Evolutionary conservation across 1,139 yeast species (phyloP).

Genomic region (Sugiyamaella castrensis): DNA sequence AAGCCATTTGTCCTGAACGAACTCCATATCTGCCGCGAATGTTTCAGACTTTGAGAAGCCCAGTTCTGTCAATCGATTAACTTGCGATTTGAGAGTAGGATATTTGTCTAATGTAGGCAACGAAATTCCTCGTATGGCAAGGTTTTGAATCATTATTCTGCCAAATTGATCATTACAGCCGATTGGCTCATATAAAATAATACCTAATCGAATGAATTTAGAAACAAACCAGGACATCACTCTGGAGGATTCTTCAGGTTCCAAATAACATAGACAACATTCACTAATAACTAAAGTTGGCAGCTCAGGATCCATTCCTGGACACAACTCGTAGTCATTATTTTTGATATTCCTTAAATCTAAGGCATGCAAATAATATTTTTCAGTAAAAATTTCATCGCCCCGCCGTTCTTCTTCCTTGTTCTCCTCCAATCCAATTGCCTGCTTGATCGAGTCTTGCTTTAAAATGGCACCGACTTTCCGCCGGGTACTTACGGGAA

Average conservation of each 20-base stretch:
- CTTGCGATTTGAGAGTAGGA: slow-evolving; percentile 50
- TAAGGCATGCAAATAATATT: slow-evolving; percentile 53
- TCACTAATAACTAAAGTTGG: slow-evolving; percentile 83
- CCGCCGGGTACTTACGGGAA: slow-evolving; percentile 55
- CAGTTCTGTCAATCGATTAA: slow-evolving; percentile 32
- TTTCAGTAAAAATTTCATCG: slow-evolving; percentile 43
- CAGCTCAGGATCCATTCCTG: slow-evolving; percentile 36
- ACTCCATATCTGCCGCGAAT: slow-evolving; percentile 55
- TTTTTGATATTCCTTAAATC: slow-evolving; percentile 48
- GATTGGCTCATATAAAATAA: slow-evolving; percentile 83
- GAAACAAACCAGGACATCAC: slow-evolving; percentile 44
- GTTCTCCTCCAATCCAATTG: neutral
- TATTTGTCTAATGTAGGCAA: slow-evolving; percentile 58
- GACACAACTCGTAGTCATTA: slow-evolving; percentile 16
- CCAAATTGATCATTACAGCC: slow-evolving; percentile 74
- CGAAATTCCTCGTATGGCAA: slow-evolving; percentile 67
- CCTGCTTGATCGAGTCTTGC: neutral
- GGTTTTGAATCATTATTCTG: slow-evolving; percentile 70
- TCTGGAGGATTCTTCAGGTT: slow-evolving; percentile 52
- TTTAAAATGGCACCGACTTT: slow-evolving; percentile 39
- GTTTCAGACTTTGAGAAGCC: slow-evolving; percentile 29
- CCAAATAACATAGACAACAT: slow-evolving; percentile 82
- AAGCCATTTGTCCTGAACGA: slow-evolving; percentile 59
- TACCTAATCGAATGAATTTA: slow-evolving; percentile 28
- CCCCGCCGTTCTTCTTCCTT: neutral